phyloP scores from a whole-genome alignment of 768 basidiomycete genomes.

The Phlebiopsis gigantea region DNA sequence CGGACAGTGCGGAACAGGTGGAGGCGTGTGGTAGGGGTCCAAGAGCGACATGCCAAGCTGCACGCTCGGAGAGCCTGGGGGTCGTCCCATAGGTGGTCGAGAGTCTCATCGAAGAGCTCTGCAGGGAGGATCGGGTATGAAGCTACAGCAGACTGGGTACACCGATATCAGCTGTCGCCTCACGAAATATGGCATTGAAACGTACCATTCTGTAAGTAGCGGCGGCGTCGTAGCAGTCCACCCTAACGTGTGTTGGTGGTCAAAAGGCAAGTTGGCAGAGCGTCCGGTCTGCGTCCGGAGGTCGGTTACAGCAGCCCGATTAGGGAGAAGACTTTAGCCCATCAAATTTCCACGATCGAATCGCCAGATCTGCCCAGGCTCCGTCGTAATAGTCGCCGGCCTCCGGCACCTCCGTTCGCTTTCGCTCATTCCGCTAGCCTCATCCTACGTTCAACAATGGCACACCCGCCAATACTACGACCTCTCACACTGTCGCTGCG shows the following conservation, averaged over 20 bases:
- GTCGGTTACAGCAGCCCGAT: neutral
- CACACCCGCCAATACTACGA: neutral
- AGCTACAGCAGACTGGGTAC: neutral
- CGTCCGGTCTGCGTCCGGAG: constrained; percentile 5
- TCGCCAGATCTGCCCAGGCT: neutral
- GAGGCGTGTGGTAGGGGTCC: constrained; percentile 20
- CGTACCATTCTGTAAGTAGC: neutral
- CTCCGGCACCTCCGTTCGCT: neutral
- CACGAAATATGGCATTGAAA: neutral
- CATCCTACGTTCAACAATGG: neutral
- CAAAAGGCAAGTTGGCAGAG: neutral
- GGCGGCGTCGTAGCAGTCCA: neutral
- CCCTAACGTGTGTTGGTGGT: constrained; percentile 10
- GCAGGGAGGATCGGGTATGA: constrained; percentile 16
- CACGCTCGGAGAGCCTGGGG: constrained; percentile 19
- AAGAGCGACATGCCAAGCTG: constrained; percentile 21
- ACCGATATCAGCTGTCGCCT: neutral
- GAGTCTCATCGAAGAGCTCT: constrained; percentile 24
- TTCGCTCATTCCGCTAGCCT: neutral
- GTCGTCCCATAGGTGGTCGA: constrained; percentile 27
- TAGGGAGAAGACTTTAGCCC: neutral
- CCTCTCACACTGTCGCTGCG: neutral
- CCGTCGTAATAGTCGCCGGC: neutral
- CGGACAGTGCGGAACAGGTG: constrained; percentile 25
- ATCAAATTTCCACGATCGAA: constrained; percentile 1